A percentile compares a stretch with the other conserved stretches of the same genome.
phyloP scores from a whole-genome alignment of 2,329 filamentous ascomycete genomes.

The Sarocladiaceae sp. region DNA sequence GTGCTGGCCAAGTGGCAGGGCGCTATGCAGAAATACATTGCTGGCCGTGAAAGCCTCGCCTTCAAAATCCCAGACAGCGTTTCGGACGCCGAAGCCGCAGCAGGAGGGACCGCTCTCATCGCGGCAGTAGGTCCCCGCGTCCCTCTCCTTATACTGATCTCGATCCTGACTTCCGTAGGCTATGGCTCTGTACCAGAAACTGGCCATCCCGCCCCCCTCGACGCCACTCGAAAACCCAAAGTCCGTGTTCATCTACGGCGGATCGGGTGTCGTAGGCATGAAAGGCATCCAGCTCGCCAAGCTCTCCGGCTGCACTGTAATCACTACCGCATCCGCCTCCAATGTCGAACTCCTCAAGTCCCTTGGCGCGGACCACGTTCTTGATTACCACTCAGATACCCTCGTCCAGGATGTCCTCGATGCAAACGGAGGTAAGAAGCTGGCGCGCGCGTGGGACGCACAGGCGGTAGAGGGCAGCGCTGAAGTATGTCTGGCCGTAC shows the following conservation, averaged over 20 bases:
- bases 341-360: slow-evolving; percentile 36
- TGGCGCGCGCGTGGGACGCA: slow-evolving; percentile 28
- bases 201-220: slow-evolving; percentile 39
- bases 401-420: slow-evolving; percentile 13
- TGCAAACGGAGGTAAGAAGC: slow-evolving; percentile 13
- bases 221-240: slow-evolving; percentile 27
- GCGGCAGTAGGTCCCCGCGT: too few species aligned
- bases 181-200: slow-evolving; percentile 42
- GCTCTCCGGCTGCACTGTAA: slow-evolving; percentile 29
- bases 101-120: too few species aligned
- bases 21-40: too few species aligned
- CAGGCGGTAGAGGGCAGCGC: background rate
- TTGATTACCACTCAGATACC: slow-evolving; percentile 34
- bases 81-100: too few species aligned
- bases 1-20: too few species aligned
- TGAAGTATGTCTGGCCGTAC: background rate
- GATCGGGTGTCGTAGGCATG: slow-evolving; percentile 49
- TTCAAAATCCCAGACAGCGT: too few species aligned
- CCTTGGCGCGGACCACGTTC: slow-evolving; percentile 36
- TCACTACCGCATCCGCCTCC: slow-evolving; percentile 33
- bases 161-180: too few species aligned
- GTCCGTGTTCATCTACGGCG: slow-evolving; percentile 34
- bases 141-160: too few species aligned
- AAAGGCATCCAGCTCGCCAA: slow-evolving; percentile 34
- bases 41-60: too few species aligned